A percentile compares a stretch with the other conserved stretches of the same genome.
These are phyloP conservation scores for Oryza australiensis DNA, from an alignment of 176 grass and related monocot species.

Conservation along the genomic window DNA sequence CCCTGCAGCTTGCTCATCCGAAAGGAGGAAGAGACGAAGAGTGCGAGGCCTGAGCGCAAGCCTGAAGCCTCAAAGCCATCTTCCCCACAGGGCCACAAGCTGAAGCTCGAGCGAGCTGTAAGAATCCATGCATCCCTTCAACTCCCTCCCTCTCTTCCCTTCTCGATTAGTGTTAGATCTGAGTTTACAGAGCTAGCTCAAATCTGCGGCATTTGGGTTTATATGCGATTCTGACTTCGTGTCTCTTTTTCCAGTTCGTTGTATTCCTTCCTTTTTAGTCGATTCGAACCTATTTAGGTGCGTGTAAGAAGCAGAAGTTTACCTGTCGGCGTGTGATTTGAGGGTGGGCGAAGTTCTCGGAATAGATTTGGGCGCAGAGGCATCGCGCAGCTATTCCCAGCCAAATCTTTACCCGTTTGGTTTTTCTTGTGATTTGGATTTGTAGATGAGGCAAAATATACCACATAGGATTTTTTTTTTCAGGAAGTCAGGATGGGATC, in stretches of 20 bases:
- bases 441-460: not conserved
- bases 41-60: not conserved
- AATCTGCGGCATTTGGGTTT: slow-evolving; percentile 23
- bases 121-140: slow-evolving; percentile 4
- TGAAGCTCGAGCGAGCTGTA: slow-evolving; percentile 31
- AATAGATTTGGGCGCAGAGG: slow-evolving; percentile 15
- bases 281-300: slow-evolving; percentile 2
- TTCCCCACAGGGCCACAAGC: not conserved
- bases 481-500: not conserved
- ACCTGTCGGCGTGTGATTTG: not conserved
- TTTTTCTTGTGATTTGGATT: not conserved
- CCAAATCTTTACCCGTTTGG: not conserved
- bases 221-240: not conserved
- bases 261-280: not conserved
- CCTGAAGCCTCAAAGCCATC: not conserved
- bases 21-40: not conserved
- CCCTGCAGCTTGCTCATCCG: not conserved
- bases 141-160: not conserved
- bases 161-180: slow-evolving; percentile 19
- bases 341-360: not conserved
- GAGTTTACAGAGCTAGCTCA: not conserved
- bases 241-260: not conserved
- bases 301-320: too few species aligned
- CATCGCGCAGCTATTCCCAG: not conserved
- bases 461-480: not conserved